Conservation (phyloP, 768 basidiomycete genomes). For the Hypholoma fasciculare region DNA sequence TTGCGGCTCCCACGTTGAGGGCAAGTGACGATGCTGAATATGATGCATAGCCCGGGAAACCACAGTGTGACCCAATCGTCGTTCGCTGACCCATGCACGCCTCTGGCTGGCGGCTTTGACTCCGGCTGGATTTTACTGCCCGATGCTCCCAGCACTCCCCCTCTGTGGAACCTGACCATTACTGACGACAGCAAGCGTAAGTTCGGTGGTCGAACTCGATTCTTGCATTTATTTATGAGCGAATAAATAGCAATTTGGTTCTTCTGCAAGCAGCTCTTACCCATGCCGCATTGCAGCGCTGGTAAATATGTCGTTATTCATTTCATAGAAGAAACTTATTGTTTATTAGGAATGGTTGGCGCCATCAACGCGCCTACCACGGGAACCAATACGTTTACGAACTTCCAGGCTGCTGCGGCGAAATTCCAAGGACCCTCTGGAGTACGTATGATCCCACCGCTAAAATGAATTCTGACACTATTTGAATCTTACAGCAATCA, state of each 20-base stretch:
- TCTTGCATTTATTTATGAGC: constrained; percentile 18
- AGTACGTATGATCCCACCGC: constrained; percentile 25
- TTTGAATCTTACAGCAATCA: constrained; percentile 33
- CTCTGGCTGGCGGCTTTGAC: constrained; percentile 48
- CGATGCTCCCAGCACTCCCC: constrained; percentile 22
- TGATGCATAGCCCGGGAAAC: constrained; percentile 43
- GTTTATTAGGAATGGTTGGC: constrained; percentile 43
- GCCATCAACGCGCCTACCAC: constrained; percentile 50
- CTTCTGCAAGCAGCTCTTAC: constrained; percentile 52
- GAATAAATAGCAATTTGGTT: constrained; percentile 50
- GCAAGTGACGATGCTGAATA: background rate
- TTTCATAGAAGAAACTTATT: background rate
- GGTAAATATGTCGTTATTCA: constrained; percentile 17
- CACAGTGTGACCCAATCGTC: constrained; percentile 55
- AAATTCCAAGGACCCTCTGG: constrained; percentile 26
- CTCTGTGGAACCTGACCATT: constrained; percentile 52
- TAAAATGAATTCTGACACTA: background rate
- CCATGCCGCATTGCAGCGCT: constrained; percentile 39
- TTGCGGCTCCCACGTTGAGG: background rate
- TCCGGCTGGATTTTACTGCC: constrained; percentile 52
- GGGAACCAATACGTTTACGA: constrained; percentile 42
- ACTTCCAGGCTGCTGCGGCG: constrained; percentile 35
- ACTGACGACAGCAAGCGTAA: constrained; percentile 45
- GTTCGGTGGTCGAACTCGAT: constrained; percentile 17
- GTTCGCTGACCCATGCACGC: constrained; percentile 45